A percentile compares a stretch with the other conserved stretches of the same genome.
Conservation (phyloP, 2,329 filamentous ascomycete genomes). For the Colletotrichum sp. region DNA sequence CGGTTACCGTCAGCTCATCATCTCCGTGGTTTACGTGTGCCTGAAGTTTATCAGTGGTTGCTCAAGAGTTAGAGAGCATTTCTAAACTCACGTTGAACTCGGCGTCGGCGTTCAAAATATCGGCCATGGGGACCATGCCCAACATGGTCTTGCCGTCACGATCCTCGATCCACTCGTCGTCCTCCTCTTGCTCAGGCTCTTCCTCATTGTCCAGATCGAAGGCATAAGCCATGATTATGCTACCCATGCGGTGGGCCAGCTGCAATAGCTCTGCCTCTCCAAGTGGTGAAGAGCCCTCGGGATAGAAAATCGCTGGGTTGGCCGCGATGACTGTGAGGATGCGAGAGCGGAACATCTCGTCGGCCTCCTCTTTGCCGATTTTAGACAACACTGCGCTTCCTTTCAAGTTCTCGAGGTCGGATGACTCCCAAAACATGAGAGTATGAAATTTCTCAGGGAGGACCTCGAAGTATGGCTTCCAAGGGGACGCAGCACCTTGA, state of each 20-base stretch:
- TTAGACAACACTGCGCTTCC: conserved; percentile 78
- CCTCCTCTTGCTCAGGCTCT: conserved; percentile 63
- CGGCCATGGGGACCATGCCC: conserved; percentile 90
- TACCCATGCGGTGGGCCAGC: conserved; percentile 81
- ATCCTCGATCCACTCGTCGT: conserved; percentile 71
- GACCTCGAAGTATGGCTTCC: conserved; percentile 80
- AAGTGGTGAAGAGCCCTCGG: conserved; percentile 33
- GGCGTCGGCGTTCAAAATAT: conserved; percentile 88
- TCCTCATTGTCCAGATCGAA: conserved; percentile 75
- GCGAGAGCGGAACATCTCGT: conserved; percentile 67
- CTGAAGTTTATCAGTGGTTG: conserved; percentile 30
- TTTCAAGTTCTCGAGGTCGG: conserved; percentile 75
- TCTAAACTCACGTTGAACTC: conserved; percentile 73
- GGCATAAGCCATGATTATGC: conserved; percentile 90
- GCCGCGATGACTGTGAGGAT: conserved; percentile 57
- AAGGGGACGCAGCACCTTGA: conserved; percentile 64
- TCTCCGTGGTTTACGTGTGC: conserved; percentile 60
- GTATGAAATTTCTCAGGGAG: conserved; percentile 78
- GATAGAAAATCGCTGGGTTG: conserved; percentile 51
- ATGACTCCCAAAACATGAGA: conserved; percentile 84
- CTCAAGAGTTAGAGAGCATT: too few species aligned
- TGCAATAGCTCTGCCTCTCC: conserved; percentile 50
- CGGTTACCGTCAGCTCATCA: conserved; percentile 69
- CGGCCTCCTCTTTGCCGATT: conserved; percentile 76
- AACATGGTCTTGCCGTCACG: conserved; percentile 64